A percentile compares a stretch with the other conserved stretches of the same genome.
Conservation (phyloP, 306 rosid genomes). For the Prunus davidiana region DNA sequence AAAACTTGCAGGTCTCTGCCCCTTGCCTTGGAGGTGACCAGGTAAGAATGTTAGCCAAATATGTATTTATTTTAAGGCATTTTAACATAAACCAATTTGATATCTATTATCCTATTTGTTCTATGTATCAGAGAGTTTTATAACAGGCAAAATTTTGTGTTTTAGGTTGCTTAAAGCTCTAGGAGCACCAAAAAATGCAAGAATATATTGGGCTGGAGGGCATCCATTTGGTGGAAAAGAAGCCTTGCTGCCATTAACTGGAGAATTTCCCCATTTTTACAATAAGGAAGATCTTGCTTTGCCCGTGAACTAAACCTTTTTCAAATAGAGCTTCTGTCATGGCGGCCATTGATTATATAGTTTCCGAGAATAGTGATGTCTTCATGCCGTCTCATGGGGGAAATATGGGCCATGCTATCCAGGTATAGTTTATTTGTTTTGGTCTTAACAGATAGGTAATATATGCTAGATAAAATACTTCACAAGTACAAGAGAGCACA, state of each 20-base stretch:
- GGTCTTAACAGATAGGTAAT: background rate
- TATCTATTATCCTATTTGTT: background rate
- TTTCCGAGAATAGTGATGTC: conserved; percentile 81
- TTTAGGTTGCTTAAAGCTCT: conserved; percentile 83
- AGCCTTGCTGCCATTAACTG: conserved; percentile 66
- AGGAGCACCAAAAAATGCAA: conserved; percentile 78
- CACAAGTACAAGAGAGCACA: background rate
- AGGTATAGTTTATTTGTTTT: conserved; percentile 43
- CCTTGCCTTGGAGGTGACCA: conserved; percentile 76
- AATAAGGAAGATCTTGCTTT: conserved; percentile 80
- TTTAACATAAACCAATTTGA: background rate
- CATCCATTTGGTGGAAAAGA: conserved; percentile 87
- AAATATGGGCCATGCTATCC: conserved; percentile 95
- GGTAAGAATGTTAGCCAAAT: conserved; percentile 40
- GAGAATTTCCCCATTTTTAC: conserved; percentile 65
- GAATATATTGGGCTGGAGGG: conserved; percentile 98
- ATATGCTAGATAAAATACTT: background rate
- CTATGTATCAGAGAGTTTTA: background rate
- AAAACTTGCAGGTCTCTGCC: conserved; percentile 92
- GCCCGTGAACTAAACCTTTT: conserved; percentile 71
- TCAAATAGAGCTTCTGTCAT: conserved; percentile 69
- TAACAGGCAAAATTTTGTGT: conserved; percentile 2
- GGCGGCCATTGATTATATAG: conserved; percentile 96
- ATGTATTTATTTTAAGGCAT: background rate
- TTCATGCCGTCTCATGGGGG: conserved; percentile 99